Evolutionary conservation across 1,284 basidiomycete species (phyloP).

Genomic region (Ustilago cynodontis): DNA sequence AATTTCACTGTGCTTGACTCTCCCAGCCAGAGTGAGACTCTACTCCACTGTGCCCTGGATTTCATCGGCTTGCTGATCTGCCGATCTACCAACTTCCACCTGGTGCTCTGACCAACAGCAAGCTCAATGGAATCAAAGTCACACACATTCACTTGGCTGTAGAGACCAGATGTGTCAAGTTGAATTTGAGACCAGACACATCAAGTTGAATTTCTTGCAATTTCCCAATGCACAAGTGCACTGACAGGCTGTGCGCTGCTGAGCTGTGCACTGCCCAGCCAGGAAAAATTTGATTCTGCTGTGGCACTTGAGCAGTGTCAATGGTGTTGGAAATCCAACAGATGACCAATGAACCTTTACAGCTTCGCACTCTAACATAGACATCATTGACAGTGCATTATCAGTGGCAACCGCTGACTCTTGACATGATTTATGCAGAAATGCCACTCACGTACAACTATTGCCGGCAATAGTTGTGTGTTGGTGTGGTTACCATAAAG

Average conservation of each 20-base stretch:
- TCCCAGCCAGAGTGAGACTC: too few relatives aligned
- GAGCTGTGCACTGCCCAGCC: constrained; percentile 1
- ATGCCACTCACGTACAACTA: too few relatives aligned
- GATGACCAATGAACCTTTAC: too few relatives aligned
- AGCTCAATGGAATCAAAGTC: not conserved
- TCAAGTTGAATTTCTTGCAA: constrained; percentile 1
- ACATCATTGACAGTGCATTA: too few relatives aligned
- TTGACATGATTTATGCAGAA: too few relatives aligned
- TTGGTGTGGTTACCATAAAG: too few relatives aligned
- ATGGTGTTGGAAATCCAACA: too few relatives aligned
- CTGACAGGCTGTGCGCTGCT: not conserved
- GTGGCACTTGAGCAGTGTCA: not conserved
- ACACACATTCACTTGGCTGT: not conserved
- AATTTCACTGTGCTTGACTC: too few relatives aligned
- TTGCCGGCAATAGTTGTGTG: too few relatives aligned
- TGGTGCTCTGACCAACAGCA: not conserved
- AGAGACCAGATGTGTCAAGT: not conserved
- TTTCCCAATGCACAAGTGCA: not conserved
- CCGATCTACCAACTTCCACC: not conserved
- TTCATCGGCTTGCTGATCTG: not conserved
- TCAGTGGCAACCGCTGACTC: too few relatives aligned
- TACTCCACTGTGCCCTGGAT: not conserved
- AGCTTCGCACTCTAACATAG: too few relatives aligned
- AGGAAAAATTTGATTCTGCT: not conserved
- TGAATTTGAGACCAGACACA: not conserved